A percentile compares a stretch with the other conserved stretches of the same genome.
Conservation (phyloP, 176 grass and related monocot species). For the Zoysia pacifica region DNA sequence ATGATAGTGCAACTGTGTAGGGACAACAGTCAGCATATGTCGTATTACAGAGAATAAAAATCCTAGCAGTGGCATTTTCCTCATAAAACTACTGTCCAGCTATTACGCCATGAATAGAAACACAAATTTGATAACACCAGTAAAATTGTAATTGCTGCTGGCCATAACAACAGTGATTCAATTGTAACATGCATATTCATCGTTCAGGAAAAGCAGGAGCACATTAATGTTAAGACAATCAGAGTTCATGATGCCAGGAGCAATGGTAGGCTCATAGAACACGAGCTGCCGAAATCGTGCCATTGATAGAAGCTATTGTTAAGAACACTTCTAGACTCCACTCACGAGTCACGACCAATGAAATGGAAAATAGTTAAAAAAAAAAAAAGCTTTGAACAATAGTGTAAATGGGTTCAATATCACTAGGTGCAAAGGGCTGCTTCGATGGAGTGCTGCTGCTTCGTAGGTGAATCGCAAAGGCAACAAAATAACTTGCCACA, state of each 20-base stretch:
- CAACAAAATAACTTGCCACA: no score
- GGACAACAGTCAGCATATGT: no score
- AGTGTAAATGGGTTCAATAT: no score
- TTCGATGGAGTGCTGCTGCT: no score
- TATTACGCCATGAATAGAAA: background rate
- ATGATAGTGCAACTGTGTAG: no score
- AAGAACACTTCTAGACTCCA: background rate
- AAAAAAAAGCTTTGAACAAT: no score
- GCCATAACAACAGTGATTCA: background rate
- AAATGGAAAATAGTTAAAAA: no score
- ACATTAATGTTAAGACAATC: background rate
- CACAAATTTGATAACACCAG: background rate
- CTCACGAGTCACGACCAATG: background rate
- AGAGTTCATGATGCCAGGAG: constrained; percentile 4
- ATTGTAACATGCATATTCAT: background rate
- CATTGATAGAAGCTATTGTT: background rate
- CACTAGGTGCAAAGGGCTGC: no score
- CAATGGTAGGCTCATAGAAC: background rate
- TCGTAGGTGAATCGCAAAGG: no score
- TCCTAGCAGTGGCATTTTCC: no score
- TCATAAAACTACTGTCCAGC: background rate
- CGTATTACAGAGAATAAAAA: no score
- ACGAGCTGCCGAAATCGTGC: no score
- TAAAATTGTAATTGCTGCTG: background rate
- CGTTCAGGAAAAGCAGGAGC: background rate